phyloP scores from a whole-genome alignment of 257 asterid species.

The Solanum infundibuliforme region DNA sequence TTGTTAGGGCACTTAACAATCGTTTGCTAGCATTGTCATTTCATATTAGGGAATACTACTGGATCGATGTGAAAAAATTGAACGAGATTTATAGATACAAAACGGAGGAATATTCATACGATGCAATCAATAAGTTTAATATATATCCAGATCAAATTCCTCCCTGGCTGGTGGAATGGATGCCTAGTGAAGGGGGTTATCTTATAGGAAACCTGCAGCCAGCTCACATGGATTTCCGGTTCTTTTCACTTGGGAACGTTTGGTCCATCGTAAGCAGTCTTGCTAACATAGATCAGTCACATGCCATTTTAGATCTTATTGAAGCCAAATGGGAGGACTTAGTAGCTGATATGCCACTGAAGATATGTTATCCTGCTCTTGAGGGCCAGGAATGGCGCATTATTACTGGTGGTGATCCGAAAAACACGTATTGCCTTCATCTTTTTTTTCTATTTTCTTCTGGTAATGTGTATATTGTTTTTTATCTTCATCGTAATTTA shows the following conservation, averaged over 20 bases:
- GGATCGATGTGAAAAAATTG: constrained; percentile 65
- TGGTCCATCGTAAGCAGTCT: constrained; percentile 66
- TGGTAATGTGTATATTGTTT: background rate
- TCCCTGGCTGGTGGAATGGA: constrained; percentile 83
- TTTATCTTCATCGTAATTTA: background rate
- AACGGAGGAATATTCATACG: constrained; percentile 74
- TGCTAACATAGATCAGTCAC: constrained; percentile 60
- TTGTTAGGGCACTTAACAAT: constrained; percentile 49
- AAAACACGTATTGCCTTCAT: constrained; percentile 47
- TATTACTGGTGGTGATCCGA: constrained; percentile 73
- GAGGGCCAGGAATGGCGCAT: constrained; percentile 79
- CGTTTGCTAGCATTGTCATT: constrained; percentile 68
- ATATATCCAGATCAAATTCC: constrained; percentile 84
- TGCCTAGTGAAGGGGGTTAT: constrained; percentile 65
- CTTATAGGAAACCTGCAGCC: constrained; percentile 80
- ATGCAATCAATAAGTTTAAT: constrained; percentile 77
- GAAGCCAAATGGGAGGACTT: constrained; percentile 72
- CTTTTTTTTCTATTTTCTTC: background rate
- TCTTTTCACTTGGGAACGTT: constrained; percentile 67
- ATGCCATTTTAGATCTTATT: constrained; percentile 62
- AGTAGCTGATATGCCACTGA: constrained; percentile 68
- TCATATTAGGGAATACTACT: constrained; percentile 74
- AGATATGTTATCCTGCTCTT: constrained; percentile 72
- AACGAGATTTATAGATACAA: constrained; percentile 73
- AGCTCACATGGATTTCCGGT: constrained; percentile 84